phyloP scores from a whole-genome alignment of 345 rosid species.

The Theobroma cacao region DNA sequence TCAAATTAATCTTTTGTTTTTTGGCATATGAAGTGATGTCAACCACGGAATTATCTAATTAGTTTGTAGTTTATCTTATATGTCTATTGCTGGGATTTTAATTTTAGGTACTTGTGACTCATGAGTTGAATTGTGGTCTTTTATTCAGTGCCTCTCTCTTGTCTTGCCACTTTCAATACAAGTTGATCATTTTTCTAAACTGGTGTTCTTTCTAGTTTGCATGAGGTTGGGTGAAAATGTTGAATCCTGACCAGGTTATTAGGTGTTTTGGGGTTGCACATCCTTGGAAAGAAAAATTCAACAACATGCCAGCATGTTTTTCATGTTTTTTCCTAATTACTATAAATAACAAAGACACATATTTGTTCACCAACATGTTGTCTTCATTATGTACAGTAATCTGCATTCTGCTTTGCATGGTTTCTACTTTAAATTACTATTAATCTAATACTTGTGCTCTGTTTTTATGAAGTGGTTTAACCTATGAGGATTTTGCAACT shows the following conservation, averaged over 20 bases:
- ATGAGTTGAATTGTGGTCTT: not conserved
- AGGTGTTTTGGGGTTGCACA: not conserved
- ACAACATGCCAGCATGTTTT: not conserved
- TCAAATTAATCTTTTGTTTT: not conserved
- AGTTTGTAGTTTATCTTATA: not conserved
- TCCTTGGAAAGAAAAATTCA: not conserved
- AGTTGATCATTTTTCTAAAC: not conserved
- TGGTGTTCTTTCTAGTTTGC: not conserved
- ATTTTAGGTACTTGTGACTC: not conserved
- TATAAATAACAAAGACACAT: not conserved
- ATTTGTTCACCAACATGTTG: not conserved
- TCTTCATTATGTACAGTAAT: not conserved
- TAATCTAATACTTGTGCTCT: not conserved
- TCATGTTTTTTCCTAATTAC: not conserved
- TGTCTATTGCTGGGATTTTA: not conserved
- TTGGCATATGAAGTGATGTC: not conserved
- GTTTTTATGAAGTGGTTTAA: not conserved
- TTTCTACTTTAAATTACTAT: not conserved
- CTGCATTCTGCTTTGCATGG: not conserved
- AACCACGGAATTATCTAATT: not conserved
- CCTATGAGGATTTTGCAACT: conserved; percentile 6
- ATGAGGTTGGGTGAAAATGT: not conserved
- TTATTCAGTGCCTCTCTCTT: not conserved
- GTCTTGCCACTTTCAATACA: not conserved
- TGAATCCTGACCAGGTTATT: not conserved